Base-by-base conservation (phyloP, 352 stramenopile species). In the Plasmopara halstedii region DNA sequence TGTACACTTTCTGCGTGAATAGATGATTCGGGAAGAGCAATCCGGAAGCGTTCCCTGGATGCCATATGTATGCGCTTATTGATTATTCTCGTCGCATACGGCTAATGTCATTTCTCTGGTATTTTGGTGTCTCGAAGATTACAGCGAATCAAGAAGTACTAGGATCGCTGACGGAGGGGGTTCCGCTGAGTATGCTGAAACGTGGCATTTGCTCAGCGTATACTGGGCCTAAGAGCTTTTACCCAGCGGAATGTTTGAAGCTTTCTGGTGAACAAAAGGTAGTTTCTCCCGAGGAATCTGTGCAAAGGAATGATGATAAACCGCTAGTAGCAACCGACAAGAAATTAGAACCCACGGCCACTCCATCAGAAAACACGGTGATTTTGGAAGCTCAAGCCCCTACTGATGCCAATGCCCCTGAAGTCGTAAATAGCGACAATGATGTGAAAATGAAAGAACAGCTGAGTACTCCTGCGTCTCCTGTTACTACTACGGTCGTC, bases 1-100 rank as follows among this genome's bases (percentile, higher is more conserved):
- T n/a, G n/a, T n/a, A n/a, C n/a, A 4, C 11, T 29, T 29, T 2
- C 25, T 29, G 25, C 25, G 25, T 10, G 7, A 29, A 6, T 43
- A 86, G 62, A 79, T 91, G 63, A 84, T 88, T 54, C 58, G 58
- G 22, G 65, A 69, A 22, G 68, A 87, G 15, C 62, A 64, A 22
- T 61, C 63, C 14, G 56, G 69, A 22, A 65, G 49, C 10, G 64
- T 85, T 15, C 32, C 55, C 13, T 89, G 80, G 80, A 85, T 88
- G 75, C 80, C 80, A 29, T 88, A 87, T 47, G 77, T 89, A 67
- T 21, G 73, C 33, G 35, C 42, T 47, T 2, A 32, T 19, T 4
- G 9, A 18, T 14, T 44, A 25, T 4, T 18, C 1, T 35, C 6
- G n/a, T 14, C 15, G 31, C n/a, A 14, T 35, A 17, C 15, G 31